Percentiles rank a stretch among this genome's conserved stretches.
These are phyloP conservation scores for Arabis alpina DNA, from an alignment of 345 rosid genomes.

Conservation along the genomic window DNA sequence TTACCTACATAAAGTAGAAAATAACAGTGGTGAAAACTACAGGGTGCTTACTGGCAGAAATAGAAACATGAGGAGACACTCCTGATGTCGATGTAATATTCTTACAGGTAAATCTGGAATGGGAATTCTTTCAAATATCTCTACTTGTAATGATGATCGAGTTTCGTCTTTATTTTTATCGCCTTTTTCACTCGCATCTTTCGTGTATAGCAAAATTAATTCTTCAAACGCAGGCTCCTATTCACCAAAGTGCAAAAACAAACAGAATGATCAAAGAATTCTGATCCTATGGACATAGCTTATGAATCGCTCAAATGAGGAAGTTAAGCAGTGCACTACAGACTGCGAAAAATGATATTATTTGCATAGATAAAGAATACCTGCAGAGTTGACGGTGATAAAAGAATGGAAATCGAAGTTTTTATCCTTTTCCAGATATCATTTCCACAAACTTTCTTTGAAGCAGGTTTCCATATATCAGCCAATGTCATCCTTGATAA, in stretches of 20 bases:
- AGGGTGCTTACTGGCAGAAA: slow-evolving; percentile 6
- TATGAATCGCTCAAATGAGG: slow-evolving; percentile 5
- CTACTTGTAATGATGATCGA: slow-evolving; percentile 71
- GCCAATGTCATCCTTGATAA: slow-evolving; percentile 89
- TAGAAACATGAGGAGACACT: slow-evolving; percentile 13
- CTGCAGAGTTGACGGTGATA: slow-evolving; percentile 87
- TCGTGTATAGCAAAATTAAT: slow-evolving; percentile 77
- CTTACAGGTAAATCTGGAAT: slow-evolving; percentile 95
- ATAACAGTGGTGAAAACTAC: slow-evolving; percentile 32
- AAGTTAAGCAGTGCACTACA: slow-evolving; percentile 9
- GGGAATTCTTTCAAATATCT: slow-evolving; percentile 86
- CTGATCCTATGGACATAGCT: slow-evolving; percentile 16
- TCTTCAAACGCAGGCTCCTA: slow-evolving; percentile 98
- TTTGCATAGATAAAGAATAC: slow-evolving; percentile 45
- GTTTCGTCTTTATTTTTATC: slow-evolving; percentile 49
- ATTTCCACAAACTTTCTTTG: slow-evolving; percentile 64
- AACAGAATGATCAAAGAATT: slow-evolving; percentile 23
- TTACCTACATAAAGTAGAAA: slow-evolving; percentile 58
- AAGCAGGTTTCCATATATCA: slow-evolving; percentile 95
- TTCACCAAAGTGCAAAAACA: slow-evolving; percentile 41
- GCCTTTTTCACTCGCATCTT: slow-evolving; percentile 51
- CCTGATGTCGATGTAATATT: slow-evolving; percentile 28
- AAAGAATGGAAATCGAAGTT: slow-evolving; percentile 80
- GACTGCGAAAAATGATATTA: slow-evolving; percentile 13
- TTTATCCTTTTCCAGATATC: slow-evolving; percentile 76